These are phyloP conservation scores for Fusarium bulbicola DNA, from an alignment of 2,329 filamentous ascomycete species.

Conservation along the genomic window DNA sequence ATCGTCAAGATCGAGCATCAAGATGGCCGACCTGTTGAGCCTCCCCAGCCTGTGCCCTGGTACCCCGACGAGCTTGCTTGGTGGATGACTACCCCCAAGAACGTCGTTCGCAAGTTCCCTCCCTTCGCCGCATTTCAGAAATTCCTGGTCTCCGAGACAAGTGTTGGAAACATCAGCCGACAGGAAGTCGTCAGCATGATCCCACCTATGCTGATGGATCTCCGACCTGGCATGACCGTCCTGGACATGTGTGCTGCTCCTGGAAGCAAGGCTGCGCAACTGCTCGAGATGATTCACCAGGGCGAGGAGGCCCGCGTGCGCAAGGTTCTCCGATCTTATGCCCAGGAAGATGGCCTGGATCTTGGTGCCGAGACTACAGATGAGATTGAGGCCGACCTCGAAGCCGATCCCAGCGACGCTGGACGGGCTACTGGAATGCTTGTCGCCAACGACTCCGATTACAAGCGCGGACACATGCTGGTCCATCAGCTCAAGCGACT, in stretches of 20 bases:
- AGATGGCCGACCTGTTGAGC: constrained; percentile 83
- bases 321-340: constrained; percentile 72
- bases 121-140: constrained; percentile 97
- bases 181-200: constrained; percentile 99
- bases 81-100: constrained; percentile 98
- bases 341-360: constrained; percentile 67
- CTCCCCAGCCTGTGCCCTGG: constrained; percentile 85
- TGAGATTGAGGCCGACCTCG: constrained; percentile 61
- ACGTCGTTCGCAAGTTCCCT: constrained; percentile 90
- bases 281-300: constrained; percentile 91
- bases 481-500: constrained; percentile 98
- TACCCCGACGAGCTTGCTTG: constrained; percentile 96
- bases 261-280: constrained; percentile 94
- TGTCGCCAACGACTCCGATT: constrained; percentile 96
- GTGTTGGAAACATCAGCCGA: constrained; percentile 95
- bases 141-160: constrained; percentile 96
- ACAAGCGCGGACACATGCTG: constrained; percentile 96
- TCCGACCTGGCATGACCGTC: constrained; percentile 90
- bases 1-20: constrained; percentile 84
- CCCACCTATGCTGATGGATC: constrained; percentile 90
- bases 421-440: constrained; percentile 91
- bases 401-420: constrained; percentile 73
- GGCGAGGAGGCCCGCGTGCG: constrained; percentile 89
- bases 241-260: constrained; percentile 96
- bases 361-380: constrained; percentile 58